These are phyloP conservation scores for Lenwebbia sp. DNA, from an alignment of 345 rosid species.

Conservation along the genomic window DNA sequence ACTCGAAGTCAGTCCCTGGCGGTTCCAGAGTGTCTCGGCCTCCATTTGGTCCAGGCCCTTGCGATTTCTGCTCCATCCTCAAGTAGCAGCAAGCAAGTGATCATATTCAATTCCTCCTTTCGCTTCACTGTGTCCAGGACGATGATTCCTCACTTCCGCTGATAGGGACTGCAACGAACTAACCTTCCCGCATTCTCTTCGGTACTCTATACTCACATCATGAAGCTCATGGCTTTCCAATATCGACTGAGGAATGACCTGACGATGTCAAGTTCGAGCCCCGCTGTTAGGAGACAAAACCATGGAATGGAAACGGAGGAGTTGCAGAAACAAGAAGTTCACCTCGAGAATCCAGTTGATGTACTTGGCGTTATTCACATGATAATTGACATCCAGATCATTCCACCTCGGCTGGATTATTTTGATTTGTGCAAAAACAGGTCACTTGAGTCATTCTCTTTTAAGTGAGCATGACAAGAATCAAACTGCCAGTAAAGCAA, in stretches of 20 bases:
- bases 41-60: constrained; percentile 85
- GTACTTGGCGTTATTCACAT: constrained; percentile 90
- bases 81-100: constrained; percentile 77
- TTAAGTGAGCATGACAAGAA: neutral
- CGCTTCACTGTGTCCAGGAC: constrained; percentile 13
- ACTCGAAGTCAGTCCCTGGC: neutral
- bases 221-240: constrained; percentile 77
- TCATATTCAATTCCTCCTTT: constrained; percentile 56
- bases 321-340: neutral
- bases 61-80: constrained; percentile 76
- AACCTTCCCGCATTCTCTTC: constrained; percentile 85
- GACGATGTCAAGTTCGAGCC: neutral
- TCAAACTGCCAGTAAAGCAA: too few species aligned
- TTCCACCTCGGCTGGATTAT: constrained; percentile 76
- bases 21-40: constrained; percentile 27
- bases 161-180: constrained; percentile 80
- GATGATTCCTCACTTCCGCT: constrained; percentile 32
- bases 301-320: too few species aligned
- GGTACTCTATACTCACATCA: constrained; percentile 62
- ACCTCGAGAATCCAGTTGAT: constrained; percentile 94
- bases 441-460: neutral
- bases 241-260: constrained; percentile 72
- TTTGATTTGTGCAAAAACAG: neutral
- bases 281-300: neutral
- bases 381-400: constrained; percentile 89